Evolutionary conservation across 2,329 filamentous ascomycete species (phyloP).

Genomic region (Septoria linicola): DNA sequence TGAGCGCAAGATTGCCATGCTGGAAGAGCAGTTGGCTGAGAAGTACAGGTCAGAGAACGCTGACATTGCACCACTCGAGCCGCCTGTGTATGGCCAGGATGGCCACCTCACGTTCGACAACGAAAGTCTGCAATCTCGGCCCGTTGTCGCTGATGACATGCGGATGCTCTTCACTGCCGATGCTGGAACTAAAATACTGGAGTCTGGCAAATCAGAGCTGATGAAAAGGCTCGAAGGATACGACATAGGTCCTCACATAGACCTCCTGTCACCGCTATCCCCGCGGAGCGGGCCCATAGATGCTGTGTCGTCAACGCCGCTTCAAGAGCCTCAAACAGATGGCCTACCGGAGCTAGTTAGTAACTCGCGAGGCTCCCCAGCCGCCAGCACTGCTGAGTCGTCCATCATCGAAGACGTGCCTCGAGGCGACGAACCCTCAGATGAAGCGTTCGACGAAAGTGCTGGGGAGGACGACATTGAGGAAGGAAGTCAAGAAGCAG

Average conservation of each 20-base stretch:
- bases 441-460: slow-evolving; percentile 23
- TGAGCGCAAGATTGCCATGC: slow-evolving; percentile 33
- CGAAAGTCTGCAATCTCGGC: slow-evolving; percentile 23
- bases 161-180: slow-evolving; percentile 51
- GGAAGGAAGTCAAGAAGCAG: slow-evolving; percentile 64
- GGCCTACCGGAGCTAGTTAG: neutral
- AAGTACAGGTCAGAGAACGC: slow-evolving; percentile 28
- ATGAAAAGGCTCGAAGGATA: slow-evolving; percentile 52
- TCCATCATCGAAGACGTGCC: neutral
- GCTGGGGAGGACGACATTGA: slow-evolving; percentile 44
- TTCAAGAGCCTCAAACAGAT: neutral
- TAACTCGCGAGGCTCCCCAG: neutral
- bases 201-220: slow-evolving; percentile 52
- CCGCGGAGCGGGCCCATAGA: slow-evolving; percentile 4
- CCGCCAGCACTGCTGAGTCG: neutral
- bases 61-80: slow-evolving; percentile 29
- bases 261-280: slow-evolving; percentile 11
- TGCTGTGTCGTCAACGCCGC: neutral
- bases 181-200: slow-evolving; percentile 50
- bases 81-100: slow-evolving; percentile 29
- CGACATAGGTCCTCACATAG: slow-evolving; percentile 32
- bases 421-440: slow-evolving; percentile 16
- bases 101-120: slow-evolving; percentile 30
- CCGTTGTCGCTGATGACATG: slow-evolving; percentile 43
- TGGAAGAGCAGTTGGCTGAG: slow-evolving; percentile 35